phyloP scores from a whole-genome alignment of 306 rosid species.

The Oemleria cerasiformis region DNA sequence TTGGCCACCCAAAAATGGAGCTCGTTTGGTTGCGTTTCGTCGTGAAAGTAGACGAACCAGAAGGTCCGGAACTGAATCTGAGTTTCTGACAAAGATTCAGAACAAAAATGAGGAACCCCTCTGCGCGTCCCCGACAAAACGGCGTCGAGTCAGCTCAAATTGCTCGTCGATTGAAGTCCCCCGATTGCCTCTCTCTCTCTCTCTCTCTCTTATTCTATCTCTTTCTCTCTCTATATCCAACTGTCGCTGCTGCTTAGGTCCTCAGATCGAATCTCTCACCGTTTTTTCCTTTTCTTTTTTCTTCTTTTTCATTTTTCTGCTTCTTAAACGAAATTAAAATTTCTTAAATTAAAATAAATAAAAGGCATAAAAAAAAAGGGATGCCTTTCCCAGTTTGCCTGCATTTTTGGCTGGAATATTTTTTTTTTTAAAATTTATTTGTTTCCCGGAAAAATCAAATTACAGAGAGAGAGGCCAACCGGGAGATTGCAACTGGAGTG shows the following conservation, averaged over 20 bases:
- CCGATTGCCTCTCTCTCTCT: constrained; percentile 16
- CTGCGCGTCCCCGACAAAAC: constrained; percentile 7
- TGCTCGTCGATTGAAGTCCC: constrained; percentile 18
- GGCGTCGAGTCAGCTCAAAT: constrained; percentile 41
- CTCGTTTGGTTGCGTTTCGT: constrained; percentile 18
- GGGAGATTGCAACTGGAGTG: neutral
- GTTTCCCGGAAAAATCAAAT: too few relatives aligned
- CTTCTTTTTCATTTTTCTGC: too few relatives aligned
- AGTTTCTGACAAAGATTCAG: constrained; percentile 18
- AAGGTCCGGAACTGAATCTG: constrained; percentile 42
- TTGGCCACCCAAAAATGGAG: constrained; percentile 13
- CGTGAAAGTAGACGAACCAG: constrained; percentile 20
- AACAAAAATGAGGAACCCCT: neutral
- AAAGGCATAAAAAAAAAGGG: too few relatives aligned
- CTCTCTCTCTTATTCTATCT: constrained; percentile 14
- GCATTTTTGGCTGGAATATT: neutral
- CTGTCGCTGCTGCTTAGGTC: constrained; percentile 34
- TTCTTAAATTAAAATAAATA: neutral
- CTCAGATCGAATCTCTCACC: constrained; percentile 58
- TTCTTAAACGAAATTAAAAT: neutral
- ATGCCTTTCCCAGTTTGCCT: neutral
- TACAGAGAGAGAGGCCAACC: neutral
- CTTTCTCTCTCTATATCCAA: constrained; percentile 28
- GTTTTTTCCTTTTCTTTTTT: neutral
- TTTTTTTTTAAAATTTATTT: too few relatives aligned